These are phyloP conservation scores for Pleurotus citrinopileatus DNA, from an alignment of 768 basidiomycete species.

Conservation along the genomic window DNA sequence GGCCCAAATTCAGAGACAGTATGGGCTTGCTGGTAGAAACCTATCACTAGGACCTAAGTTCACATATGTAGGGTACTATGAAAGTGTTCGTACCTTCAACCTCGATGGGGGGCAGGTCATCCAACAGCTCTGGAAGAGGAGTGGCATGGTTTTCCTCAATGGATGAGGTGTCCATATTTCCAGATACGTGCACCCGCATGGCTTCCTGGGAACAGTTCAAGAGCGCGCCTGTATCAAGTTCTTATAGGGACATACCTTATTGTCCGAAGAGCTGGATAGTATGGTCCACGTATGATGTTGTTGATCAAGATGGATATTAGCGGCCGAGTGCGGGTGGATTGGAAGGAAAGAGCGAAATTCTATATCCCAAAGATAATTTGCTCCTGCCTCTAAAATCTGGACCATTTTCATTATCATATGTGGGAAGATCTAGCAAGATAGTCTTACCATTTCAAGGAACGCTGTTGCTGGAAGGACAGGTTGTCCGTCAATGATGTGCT, in stretches of 20 bases:
- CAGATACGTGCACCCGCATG: too few species aligned
- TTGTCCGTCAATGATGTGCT: slow-evolving; percentile 38
- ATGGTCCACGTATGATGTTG: background rate
- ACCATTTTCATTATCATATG: background rate
- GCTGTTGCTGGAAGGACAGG: slow-evolving; percentile 41
- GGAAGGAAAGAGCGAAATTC: background rate
- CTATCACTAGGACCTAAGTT: too few species aligned
- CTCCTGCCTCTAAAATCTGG: background rate
- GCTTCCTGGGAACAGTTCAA: too few species aligned
- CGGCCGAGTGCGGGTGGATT: background rate
- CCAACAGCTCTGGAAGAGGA: too few species aligned
- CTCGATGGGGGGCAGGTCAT: too few species aligned
- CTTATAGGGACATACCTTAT: too few species aligned
- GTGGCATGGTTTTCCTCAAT: too few species aligned
- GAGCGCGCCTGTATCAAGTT: too few species aligned
- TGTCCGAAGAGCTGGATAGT: too few species aligned
- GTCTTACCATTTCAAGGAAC: slow-evolving; percentile 28
- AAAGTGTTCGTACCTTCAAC: too few species aligned
- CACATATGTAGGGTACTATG: too few species aligned
- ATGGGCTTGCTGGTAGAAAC: slow-evolving; percentile 22
- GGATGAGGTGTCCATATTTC: too few species aligned
- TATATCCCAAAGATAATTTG: background rate
- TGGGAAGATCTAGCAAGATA: background rate
- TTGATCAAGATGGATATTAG: background rate
- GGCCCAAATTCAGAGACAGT: slow-evolving; percentile 31